Base-by-base conservation (phyloP, 1,284 basidiomycete genomes). In the Gomphus bonarii region DNA sequence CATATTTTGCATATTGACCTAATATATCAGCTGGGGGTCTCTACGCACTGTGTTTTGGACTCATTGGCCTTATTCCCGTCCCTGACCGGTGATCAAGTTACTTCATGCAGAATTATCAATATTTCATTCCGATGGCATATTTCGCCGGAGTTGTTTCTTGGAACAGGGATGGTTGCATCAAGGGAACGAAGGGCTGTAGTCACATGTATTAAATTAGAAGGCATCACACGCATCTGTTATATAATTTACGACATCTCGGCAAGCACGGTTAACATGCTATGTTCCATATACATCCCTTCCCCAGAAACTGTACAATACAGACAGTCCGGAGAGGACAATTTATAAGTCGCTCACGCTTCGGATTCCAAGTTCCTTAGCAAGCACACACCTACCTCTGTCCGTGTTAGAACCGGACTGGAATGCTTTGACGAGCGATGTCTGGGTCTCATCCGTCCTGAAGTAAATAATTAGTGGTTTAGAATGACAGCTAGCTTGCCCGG, bases 391-490 rank as follows among this genome's bases (percentile, higher is more conserved):
- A 68, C 77, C 87, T 71, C 82, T 87, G 64, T 83, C 88, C 63
- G 75, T 75, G 42, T 81, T 88, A 59, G 80, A 80, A 0, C 75
- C 80, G 49, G 72, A 78, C 61, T 82, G 77, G 64, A 93, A 94
- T 3, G 84, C 86, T 64, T 82, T 84, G 22, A 84, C 72, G 5
- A 91, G 78, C 0, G 82, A 82, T 14, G 81, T 84, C 64, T 92
- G 85, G 2, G 82, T 81, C 54, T 95, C 89, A 66, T 94, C 91
- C 44, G 75, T 81, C 88, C 88, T 91, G 49, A 33, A 10, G 31
- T 31, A 36, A 55, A 52, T 25, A 52, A 38, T 35, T 3, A 12
- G 35, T 16, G 12, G 3, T 28, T n/a, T 36, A 22, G 28, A 53
- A 38, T 46, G 18, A 22, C 16, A 31, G 36, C 57, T 57, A 28